Conservation (phyloP, 345 rosid genomes). For the Ricinus communis region DNA sequence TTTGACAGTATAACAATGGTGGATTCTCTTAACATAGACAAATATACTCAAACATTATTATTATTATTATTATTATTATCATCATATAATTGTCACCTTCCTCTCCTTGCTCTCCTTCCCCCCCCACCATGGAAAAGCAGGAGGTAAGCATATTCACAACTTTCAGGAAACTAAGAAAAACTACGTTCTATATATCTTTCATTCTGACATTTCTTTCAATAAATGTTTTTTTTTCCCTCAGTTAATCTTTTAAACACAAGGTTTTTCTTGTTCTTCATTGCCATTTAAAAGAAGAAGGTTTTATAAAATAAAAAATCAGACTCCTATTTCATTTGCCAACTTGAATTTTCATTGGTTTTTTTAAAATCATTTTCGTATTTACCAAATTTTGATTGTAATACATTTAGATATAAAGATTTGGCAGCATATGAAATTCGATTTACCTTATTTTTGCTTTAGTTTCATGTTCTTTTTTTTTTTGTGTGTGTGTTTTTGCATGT, state of each 20-base stretch:
- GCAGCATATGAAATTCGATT: too few relatives aligned
- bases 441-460: background rate
- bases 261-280: background rate
- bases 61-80: background rate
- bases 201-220: background rate
- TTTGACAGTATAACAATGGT: background rate
- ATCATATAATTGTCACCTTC: background rate
- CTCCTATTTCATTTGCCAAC: too few relatives aligned
- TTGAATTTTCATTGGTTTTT: too few relatives aligned
- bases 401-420: too few relatives aligned
- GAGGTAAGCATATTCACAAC: conserved; percentile 2
- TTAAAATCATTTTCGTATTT: too few relatives aligned
- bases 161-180: background rate
- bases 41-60: background rate
- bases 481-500: too few relatives aligned
- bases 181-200: too few relatives aligned
- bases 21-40: background rate
- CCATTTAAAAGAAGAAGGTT: background rate
- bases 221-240: background rate
- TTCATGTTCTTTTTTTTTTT: background rate
- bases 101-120: conserved; percentile 10
- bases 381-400: too few relatives aligned
- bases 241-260: background rate
- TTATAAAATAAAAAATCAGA: too few relatives aligned
- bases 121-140: conserved; percentile 5